Evolutionary conservation across 768 basidiomycete species (phyloP).

Genomic region (Terana coerulea): DNA sequence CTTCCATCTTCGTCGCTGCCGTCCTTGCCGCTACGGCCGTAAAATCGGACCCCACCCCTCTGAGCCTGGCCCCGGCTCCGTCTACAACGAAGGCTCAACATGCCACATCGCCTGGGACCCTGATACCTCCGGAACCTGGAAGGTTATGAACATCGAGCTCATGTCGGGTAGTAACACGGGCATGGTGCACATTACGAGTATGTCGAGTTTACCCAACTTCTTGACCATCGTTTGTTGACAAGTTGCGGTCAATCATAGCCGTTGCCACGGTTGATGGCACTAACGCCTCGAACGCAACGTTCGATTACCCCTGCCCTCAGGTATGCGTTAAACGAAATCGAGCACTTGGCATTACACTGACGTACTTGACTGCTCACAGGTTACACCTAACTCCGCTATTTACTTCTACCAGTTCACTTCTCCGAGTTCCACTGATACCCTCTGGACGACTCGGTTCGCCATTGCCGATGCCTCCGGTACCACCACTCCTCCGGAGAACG

Average conservation of each 20-base stretch:
- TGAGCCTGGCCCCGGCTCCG: constrained; percentile 54
- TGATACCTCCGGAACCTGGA: constrained; percentile 63
- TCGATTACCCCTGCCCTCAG: constrained; percentile 61
- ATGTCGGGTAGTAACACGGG: constrained; percentile 74
- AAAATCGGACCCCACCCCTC: constrained; percentile 58
- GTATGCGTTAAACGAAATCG: too few species aligned
- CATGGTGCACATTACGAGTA: constrained; percentile 69
- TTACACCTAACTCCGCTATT: constrained; percentile 58
- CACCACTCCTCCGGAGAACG: constrained; percentile 45
- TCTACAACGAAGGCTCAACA: constrained; percentile 51
- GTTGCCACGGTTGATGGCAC: constrained; percentile 69
- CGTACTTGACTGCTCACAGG: too few species aligned
- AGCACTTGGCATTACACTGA: too few species aligned
- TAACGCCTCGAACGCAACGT: constrained; percentile 36
- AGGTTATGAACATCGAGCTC: constrained; percentile 67
- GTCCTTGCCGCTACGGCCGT: constrained; percentile 32
- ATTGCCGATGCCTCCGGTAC: constrained; percentile 52
- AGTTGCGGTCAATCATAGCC: too few species aligned
- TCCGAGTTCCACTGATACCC: constrained; percentile 32
- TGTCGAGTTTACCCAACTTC: too few species aligned
- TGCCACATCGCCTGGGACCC: constrained; percentile 59
- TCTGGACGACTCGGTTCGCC: constrained; percentile 77
- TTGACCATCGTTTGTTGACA: too few species aligned
- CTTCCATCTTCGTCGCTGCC: constrained; percentile 18
- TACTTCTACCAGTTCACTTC: constrained; percentile 81